A percentile compares a stretch with the other conserved stretches of the same genome.
These are phyloP conservation scores for Trichocomaceae sp. DNA, from an alignment of 2,329 filamentous ascomycete genomes.

Conservation along the genomic window DNA sequence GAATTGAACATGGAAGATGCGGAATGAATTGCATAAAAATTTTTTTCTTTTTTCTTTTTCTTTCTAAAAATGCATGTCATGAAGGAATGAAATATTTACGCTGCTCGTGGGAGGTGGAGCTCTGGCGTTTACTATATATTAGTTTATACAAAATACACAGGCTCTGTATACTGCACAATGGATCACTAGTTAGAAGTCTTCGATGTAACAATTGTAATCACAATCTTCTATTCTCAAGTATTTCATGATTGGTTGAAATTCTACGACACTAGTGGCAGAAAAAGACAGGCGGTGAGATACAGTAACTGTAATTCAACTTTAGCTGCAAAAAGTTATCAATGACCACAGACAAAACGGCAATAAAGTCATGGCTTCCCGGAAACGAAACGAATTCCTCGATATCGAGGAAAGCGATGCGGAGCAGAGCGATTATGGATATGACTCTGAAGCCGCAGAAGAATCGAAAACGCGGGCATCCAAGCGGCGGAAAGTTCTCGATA, in stretches of 20 bases:
- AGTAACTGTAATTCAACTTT: conserved; percentile 3
- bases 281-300: conserved; percentile 4
- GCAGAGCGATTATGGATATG: conserved; percentile 36
- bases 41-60: background rate
- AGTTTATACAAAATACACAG: background rate
- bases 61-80: conserved; percentile 6
- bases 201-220: background rate
- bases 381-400: conserved; percentile 36
- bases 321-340: background rate
- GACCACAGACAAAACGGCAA: background rate
- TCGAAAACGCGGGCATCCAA: conserved; percentile 33
- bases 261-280: background rate
- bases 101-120: background rate
- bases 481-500: conserved; percentile 24
- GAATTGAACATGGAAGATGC: conserved; percentile 62
- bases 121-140: background rate
- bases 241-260: background rate
- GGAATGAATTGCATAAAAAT: conserved; percentile 2
- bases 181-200: background rate
- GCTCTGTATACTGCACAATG: background rate
- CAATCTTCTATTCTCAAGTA: too few relatives aligned
- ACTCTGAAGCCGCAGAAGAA: conserved; percentile 39
- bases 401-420: conserved; percentile 33
- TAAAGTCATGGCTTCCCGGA: conserved; percentile 31
- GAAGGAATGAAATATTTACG: conserved; percentile 11